Evolutionary conservation across 345 rosid species (phyloP), one percentile per base, ranked within the genome.

Genomic region (Draba incana): DNA sequence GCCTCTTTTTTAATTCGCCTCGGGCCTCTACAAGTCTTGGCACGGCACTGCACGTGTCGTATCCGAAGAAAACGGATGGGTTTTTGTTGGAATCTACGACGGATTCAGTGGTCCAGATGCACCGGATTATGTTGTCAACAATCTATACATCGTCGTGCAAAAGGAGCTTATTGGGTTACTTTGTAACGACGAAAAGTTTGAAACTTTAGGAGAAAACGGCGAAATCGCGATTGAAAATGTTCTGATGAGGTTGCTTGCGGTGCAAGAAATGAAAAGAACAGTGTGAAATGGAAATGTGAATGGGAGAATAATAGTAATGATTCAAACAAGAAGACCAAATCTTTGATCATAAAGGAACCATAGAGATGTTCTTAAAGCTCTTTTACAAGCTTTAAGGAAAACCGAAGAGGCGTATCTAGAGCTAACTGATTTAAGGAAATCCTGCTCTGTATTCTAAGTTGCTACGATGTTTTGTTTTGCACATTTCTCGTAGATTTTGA

Each of bases 21-120:
- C n/a, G n/a, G n/a, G n/a, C n/a, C n/a, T n/a, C n/a, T n/a, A n/a
- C n/a, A n/a, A n/a, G n/a, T n/a, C n/a, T n/a, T n/a, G n/a, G n/a
- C n/a, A n/a, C n/a, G n/a, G n/a, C n/a, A n/a, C n/a, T n/a, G n/a
- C n/a, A n/a, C n/a, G n/a, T n/a, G 96, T 88, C 10, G 80, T 93
- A 10, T 93, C 98, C 1, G 98, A 90, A 61, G 94, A 88, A 48
- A 74, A 83, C 35, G 92, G 84, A 1, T 93, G 97, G 98, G 84
- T 88, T 45, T 90, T 93, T 48, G 90, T 87, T 14, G 98, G 98
- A 65, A 90, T 93, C 63, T 93, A 93, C 57, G 98, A 93, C 51
- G 98, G 98, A 4, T 93, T 93, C 57, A 88, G 83, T 43, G 98
- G 97, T 52, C 96, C 96, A 10, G 98, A 90, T 68, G 97, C 97